Evolutionary conservation across 2,329 filamentous ascomycete species (phyloP).

Genomic region (Teratosphaeria viscida): DNA sequence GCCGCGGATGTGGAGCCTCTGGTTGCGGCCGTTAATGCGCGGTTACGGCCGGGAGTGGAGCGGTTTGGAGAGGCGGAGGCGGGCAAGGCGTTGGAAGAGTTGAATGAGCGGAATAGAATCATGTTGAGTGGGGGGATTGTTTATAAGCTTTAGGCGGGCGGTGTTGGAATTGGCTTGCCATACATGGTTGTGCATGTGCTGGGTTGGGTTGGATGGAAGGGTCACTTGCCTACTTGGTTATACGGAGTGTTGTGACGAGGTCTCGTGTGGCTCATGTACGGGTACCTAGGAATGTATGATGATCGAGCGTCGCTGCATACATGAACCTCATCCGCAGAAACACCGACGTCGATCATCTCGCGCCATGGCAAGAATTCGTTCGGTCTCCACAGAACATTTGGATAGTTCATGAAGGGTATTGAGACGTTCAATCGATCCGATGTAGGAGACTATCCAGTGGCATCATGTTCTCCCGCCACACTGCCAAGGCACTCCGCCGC

Average conservation of each 20-base stretch:
- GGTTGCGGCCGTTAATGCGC: conserved; percentile 67
- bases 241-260: neutral
- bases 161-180: neutral
- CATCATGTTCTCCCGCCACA: neutral
- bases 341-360: neutral
- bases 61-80: conserved; percentile 65
- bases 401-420: neutral
- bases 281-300: neutral
- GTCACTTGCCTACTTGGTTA: neutral
- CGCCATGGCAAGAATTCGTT: neutral
- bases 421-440: neutral
- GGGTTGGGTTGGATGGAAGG: neutral
- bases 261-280: neutral
- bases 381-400: neutral
- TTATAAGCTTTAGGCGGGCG: conserved; percentile 34
- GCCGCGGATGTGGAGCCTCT: conserved; percentile 65
- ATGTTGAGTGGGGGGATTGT: conserved; percentile 53
- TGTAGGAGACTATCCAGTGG: neutral
- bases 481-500: neutral
- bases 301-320: neutral
- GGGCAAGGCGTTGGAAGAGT: conserved; percentile 61
- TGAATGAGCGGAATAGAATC: conserved; percentile 78
- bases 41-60: conserved; percentile 47
- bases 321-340: neutral
- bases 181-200: neutral